phyloP scores from a whole-genome alignment of 2,329 filamentous ascomycete species.

The Calonectria montana region DNA sequence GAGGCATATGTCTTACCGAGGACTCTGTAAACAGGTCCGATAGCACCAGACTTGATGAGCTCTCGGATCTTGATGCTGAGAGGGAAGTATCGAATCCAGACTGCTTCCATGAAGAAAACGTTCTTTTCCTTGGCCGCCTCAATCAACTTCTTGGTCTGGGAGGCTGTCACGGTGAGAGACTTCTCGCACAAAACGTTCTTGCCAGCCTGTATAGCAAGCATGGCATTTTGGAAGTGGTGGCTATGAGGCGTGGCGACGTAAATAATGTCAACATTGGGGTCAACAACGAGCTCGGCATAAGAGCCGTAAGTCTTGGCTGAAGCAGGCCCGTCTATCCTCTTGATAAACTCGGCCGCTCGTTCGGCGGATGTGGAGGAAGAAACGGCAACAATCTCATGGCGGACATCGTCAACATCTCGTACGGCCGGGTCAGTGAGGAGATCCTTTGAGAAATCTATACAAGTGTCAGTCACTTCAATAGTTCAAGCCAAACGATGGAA shows the following conservation, averaged over 20 bases:
- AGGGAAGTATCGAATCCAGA: constrained; percentile 92
- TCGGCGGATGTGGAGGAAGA: constrained; percentile 80
- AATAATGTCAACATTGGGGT: constrained; percentile 84
- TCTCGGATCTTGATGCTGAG: constrained; percentile 81
- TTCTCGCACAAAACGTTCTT: constrained; percentile 95
- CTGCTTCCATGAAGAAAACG: constrained; percentile 85
- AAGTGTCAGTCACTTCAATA: background rate
- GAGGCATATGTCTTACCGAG: constrained; percentile 52
- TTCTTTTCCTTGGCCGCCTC: constrained; percentile 79
- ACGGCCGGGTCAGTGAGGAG: constrained; percentile 78
- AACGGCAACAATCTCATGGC: constrained; percentile 82
- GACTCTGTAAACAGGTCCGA: constrained; percentile 72
- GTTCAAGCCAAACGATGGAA: background rate
- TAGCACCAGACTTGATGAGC: constrained; percentile 65
- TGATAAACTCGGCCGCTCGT: constrained; percentile 78
- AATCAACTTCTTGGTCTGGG: constrained; percentile 78
- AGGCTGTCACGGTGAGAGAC: constrained; percentile 85
- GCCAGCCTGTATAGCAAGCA: constrained; percentile 84
- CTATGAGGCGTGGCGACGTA: constrained; percentile 93
- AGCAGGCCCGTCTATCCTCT: constrained; percentile 74
- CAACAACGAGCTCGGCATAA: constrained; percentile 83
- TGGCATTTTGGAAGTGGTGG: constrained; percentile 91
- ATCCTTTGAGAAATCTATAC: constrained; percentile 77
- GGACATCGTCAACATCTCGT: constrained; percentile 77
- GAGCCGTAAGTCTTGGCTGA: constrained; percentile 80